Conservation (phyloP, 306 rosid species). For the Quercus glauca region DNA sequence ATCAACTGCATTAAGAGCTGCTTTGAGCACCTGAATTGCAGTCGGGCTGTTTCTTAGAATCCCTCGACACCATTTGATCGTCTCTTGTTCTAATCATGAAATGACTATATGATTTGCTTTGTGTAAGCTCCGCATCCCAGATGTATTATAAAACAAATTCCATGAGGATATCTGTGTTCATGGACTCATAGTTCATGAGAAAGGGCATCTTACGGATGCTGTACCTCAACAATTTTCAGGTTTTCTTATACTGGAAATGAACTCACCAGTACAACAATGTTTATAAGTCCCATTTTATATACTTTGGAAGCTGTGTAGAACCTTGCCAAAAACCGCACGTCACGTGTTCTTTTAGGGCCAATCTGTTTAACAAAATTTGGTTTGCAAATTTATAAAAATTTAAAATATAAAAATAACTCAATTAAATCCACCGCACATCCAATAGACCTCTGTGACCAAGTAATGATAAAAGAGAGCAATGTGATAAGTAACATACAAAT, state of each 20-base stretch:
- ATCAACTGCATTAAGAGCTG: slow-evolving; percentile 86
- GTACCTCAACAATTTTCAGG: neutral
- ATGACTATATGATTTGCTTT: neutral
- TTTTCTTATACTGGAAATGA: neutral
- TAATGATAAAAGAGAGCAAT: neutral
- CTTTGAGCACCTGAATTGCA: slow-evolving; percentile 75
- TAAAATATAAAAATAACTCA: slow-evolving; percentile 2
- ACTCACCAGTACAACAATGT: slow-evolving; percentile 79
- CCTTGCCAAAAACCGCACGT: slow-evolving; percentile 89
- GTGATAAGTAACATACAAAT: neutral
- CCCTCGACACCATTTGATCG: slow-evolving; percentile 84
- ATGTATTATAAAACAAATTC: neutral
- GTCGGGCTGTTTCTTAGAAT: slow-evolving; percentile 88
- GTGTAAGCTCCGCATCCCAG: neutral
- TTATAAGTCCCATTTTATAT: slow-evolving; percentile 92
- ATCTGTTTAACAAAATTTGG: slow-evolving; percentile 38
- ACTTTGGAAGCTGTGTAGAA: slow-evolving; percentile 80
- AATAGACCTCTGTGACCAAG: neutral
- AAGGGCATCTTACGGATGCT: neutral
- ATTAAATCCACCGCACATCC: neutral
- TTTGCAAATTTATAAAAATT: neutral
- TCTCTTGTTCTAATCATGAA: slow-evolving; percentile 66
- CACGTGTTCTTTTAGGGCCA: slow-evolving; percentile 87
- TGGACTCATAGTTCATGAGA: neutral
- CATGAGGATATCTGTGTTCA: neutral